Base-by-base conservation (phyloP, 306 rosid genomes). In the Prunus salicina region DNA sequence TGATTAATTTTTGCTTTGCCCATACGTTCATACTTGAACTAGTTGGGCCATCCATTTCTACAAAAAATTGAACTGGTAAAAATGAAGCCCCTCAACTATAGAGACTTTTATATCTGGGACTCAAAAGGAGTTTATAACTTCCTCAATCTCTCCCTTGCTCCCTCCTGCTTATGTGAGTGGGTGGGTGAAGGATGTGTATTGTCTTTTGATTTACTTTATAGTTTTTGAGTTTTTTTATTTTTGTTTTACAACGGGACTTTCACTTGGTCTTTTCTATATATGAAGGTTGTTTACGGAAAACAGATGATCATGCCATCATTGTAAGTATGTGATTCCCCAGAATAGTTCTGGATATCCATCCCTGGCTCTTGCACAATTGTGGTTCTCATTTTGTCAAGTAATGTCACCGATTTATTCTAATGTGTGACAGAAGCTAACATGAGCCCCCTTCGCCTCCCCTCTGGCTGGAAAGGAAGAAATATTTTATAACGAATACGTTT, bases 281-380 rank as follows among this genome's bases (percentile, higher is more conserved):
- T 84, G 84, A 80, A 60, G 87, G 79, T 78, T 81, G 74, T 81
- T 30, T 86, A 64, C 74, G 15, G 82, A 68, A 74, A 71, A 74
- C 71, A 41, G 82, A 79, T 81, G 73, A 73, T 45, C 79, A 75
- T 77, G 72, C 64, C 64, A 70, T 78, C 77, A 64, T 51, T 80
- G 90, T 89, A 78, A 86, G 90, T 85, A 66, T 65, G 60, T 46
- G 75, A 61, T 76, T 72, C 49, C 25, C 70, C 38, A 46, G 25
- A 43, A 24, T 62, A 12, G 66, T 28, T 60, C 47, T 16, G 53
- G 64, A 53, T 45, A 18, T 80, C 58, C 61, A 11, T 52, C 38
- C 38, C 51, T 16, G 30, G 47, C 49, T 28, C 52, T n/a, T 66
- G 73, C 73, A 65, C 47, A 49, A 15, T 74, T 64, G 38, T 8